Base-by-base conservation (phyloP, 73 alveolate species). In the Effrenium voratum region DNA sequence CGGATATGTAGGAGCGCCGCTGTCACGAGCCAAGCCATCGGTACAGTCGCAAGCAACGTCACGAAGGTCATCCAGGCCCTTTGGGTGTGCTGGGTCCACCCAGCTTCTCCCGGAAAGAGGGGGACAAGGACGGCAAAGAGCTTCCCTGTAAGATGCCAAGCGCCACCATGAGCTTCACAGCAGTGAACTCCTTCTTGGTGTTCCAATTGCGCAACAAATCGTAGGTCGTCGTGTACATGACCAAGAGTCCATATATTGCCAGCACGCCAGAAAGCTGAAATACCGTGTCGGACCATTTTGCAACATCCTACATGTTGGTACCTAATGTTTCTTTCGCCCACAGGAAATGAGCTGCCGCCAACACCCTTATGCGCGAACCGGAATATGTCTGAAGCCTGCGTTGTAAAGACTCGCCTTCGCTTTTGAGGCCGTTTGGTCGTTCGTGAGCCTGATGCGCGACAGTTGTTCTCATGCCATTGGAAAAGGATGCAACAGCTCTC, bases 171-270 rank as follows among this genome's bases (percentile, higher is more conserved):
- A 80, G 40, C 70, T 80, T 80, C 91, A 80, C 34, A 10, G 91
- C 66, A 15, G 46, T n/a, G n/a, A 80, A 80, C 45, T 43, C 13
- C 57, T 40, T 26, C 30, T 81, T 86, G 94, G 94, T 86, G 66
- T 86, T 86, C 94, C 94, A 86, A 44, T 66, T 45, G 26, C 59
- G 94, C 34, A 86, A 82, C 82, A 86, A 57, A 2, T 86, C 94
- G 52, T 86, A 66, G 36, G 94, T 86, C 0, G 94, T 82, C 47
- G 66, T 43, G 55, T 86, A 86, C 94, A 86, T 86, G n/a, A 86
- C 72, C n/a, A 86, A 86, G 68, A 86, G 94, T 34, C 94, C 94
- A 0, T 73, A 73, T n/a, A 73, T 38, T 24, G 41, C 38, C 38
- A 52, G 19, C 8, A 52, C 26, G 26, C 63, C 63, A 52, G 63